Percentiles rank a stretch among this genome's conserved stretches.
phyloP scores from a whole-genome alignment of 148 eudicot genomes.

The Chenopodium album region DNA sequence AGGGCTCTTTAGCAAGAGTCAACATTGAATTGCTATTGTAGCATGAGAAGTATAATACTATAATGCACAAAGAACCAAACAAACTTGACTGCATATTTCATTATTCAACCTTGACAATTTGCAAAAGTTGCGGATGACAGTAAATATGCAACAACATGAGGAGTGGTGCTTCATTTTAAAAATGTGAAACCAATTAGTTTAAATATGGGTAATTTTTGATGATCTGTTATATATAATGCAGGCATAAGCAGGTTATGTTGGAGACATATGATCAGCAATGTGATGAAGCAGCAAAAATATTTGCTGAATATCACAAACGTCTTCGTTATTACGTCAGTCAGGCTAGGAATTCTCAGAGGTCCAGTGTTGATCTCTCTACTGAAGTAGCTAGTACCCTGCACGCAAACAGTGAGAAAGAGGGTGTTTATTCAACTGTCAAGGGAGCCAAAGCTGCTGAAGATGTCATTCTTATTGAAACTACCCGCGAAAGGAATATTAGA shows the following conservation, averaged over 20 bases:
- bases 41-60: background rate
- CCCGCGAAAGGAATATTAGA: conserved; percentile 78
- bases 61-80: background rate
- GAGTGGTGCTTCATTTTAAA: background rate
- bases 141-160: background rate
- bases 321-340: conserved; percentile 69
- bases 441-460: conserved; percentile 84
- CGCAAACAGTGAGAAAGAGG: conserved; percentile 60
- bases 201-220: background rate
- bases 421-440: conserved; percentile 73
- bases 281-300: conserved; percentile 96
- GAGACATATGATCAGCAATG: conserved; percentile 92
- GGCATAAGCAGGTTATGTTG: conserved; percentile 95
- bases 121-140: background rate
- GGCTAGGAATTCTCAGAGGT: conserved; percentile 76
- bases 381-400: conserved; percentile 62
- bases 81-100: background rate
- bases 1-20: background rate
- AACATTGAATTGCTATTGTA: too few species aligned
- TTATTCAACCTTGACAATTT: background rate
- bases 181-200: background rate
- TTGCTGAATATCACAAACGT: conserved; percentile 96
- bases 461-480: conserved; percentile 89
- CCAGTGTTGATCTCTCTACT: conserved; percentile 46
- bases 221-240: conserved; percentile 32